Conservation (phyloP, 495 filamentous ascomycete genomes). For the Viridothelium virens region DNA sequence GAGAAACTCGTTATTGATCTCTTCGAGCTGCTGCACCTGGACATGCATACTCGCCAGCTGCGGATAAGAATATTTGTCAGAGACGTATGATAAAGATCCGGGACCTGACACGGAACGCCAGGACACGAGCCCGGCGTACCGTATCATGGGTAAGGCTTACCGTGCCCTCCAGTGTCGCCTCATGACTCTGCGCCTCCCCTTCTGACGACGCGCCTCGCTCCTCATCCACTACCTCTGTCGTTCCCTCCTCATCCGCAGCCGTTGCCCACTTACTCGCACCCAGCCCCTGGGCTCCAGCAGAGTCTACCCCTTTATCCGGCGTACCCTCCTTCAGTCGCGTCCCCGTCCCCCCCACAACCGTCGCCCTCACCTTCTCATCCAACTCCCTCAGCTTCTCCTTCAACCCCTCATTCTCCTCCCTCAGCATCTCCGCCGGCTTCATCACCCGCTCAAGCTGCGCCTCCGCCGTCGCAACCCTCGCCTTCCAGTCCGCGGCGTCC, state of each 20-base stretch:
- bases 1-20: slow-evolving; percentile 8
- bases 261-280: slow-evolving; percentile 1
- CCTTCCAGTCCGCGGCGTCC: not conserved
- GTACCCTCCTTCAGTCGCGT: not conserved
- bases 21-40: slow-evolving; percentile 9
- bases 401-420: not conserved
- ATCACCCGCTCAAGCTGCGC: slow-evolving; percentile 8
- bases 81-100: not conserved
- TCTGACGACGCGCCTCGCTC: not conserved
- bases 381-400: not conserved
- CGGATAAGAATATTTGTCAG: slow-evolving; percentile 1
- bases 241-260: not conserved
- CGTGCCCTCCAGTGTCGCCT: slow-evolving; percentile 3
- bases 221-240: not conserved
- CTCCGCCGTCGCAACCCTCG: slow-evolving; percentile 5
- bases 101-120: not conserved
- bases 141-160: not conserved
- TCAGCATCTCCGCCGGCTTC: slow-evolving; percentile 3
- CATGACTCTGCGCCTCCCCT: not conserved
- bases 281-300: not conserved
- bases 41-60: slow-evolving; percentile 10
- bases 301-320: not conserved
- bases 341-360: not conserved
- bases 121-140: not conserved
- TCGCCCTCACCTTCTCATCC: not conserved